Conservation (phyloP, 352 stramenopile genomes). For the Globisporangium spiculum region DNA sequence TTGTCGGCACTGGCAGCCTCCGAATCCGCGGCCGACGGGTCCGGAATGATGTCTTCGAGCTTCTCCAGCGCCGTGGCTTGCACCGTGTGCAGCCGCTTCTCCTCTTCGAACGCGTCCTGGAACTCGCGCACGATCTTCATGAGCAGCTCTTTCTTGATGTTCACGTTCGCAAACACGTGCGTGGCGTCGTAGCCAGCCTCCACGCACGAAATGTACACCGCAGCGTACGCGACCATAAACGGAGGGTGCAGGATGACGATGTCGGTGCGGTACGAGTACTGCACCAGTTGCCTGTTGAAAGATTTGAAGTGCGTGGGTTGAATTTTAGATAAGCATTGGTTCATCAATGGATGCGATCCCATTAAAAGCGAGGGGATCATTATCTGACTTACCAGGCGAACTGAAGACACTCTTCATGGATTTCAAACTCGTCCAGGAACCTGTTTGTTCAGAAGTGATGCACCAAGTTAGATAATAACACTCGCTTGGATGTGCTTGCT, state of each 20-base stretch:
- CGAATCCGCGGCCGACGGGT: constrained; percentile 36
- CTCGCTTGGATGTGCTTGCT: background rate
- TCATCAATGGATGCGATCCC: background rate
- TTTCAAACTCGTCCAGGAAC: constrained; percentile 81
- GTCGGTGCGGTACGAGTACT: constrained; percentile 87
- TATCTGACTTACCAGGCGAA: constrained; percentile 57
- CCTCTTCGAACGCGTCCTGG: constrained; percentile 69
- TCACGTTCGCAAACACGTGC: constrained; percentile 74
- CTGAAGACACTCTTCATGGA: constrained; percentile 84
- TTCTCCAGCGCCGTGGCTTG: constrained; percentile 64
- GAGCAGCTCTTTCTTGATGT: constrained; percentile 80
- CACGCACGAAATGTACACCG: constrained; percentile 72
- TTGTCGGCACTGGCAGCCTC: constrained; percentile 17
- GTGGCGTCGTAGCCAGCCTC: constrained; percentile 75
- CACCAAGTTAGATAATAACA: background rate
- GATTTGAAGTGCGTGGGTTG: background rate
- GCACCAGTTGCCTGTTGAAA: constrained; percentile 70
- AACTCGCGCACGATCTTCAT: constrained; percentile 81
- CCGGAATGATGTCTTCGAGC: constrained; percentile 79
- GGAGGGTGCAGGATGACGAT: constrained; percentile 83
- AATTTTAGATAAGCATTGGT: background rate
- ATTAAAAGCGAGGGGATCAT: no score
- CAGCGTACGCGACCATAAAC: constrained; percentile 88
- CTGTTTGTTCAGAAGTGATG: constrained; percentile 21
- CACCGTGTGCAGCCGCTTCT: constrained; percentile 65